Conservation (phyloP, 2,329 filamentous ascomycete species). For the Verticillium longisporum region DNA sequence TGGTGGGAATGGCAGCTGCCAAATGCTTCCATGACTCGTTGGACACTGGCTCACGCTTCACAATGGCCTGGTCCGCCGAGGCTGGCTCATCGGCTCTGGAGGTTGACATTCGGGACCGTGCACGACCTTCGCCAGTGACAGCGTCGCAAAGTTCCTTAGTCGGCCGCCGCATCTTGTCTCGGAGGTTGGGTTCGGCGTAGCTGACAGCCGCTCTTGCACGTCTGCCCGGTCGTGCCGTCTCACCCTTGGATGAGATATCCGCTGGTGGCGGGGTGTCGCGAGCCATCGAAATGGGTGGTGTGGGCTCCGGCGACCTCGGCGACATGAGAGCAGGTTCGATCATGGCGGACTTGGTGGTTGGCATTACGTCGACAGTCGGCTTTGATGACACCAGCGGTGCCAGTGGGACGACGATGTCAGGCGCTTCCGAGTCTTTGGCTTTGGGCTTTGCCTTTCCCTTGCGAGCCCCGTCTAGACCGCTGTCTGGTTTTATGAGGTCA, state of each 20-base stretch:
- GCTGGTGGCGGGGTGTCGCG: slow-evolving; percentile 54
- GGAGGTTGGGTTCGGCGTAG: slow-evolving; percentile 75
- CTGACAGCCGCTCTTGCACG: slow-evolving; percentile 63
- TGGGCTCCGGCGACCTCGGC: slow-evolving; percentile 42
- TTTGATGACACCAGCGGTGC: slow-evolving; percentile 2
- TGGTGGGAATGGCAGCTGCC: slow-evolving; percentile 7
- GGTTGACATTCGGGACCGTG: slow-evolving; percentile 33
- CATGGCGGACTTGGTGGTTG: slow-evolving; percentile 22
- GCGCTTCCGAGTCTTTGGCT: slow-evolving; percentile 17
- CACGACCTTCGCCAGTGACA: slow-evolving; percentile 57
- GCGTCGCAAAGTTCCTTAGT: slow-evolving; percentile 71
- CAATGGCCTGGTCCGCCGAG: slow-evolving; percentile 13
- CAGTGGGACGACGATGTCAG: slow-evolving; percentile 1
- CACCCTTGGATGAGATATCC: slow-evolving; percentile 47
- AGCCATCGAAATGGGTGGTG: slow-evolving; percentile 22
- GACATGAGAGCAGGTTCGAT: slow-evolving; percentile 34
- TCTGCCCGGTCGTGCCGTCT: slow-evolving; percentile 58
- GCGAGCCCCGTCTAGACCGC: slow-evolving; percentile 25
- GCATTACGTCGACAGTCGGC: slow-evolving; percentile 6
- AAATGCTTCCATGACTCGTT: slow-evolving; percentile 24
- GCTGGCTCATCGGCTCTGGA: slow-evolving; percentile 20
- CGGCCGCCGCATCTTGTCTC: slow-evolving; percentile 77
- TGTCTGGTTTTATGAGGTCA: slow-evolving; percentile 24
- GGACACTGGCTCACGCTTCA: slow-evolving; percentile 26
- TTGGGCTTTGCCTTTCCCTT: slow-evolving; percentile 19